Base-by-base conservation (phyloP, 176 grass and related monocot genomes). In the Triticum monococcum region DNA sequence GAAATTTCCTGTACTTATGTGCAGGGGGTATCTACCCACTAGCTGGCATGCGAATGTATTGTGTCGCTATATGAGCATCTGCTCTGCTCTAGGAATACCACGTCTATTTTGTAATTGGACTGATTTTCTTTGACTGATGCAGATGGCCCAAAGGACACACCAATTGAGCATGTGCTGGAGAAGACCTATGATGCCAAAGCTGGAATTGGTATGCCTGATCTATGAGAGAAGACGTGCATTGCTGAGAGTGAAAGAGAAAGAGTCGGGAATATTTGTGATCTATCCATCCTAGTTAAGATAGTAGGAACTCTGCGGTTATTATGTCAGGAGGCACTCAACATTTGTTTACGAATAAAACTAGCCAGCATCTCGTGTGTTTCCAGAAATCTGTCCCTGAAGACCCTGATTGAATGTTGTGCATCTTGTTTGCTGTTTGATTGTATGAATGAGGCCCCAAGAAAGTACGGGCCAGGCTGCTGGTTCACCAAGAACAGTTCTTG, bases 141-240 rank as follows among this genome's bases (percentile, higher is more conserved):
- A 98, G 96, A 79, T 88, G 91, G 93, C 7, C 81, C 82, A 18
- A 98, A 94, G 89, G 96, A 98, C 85, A 95, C 96, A 56, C 88
- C 93, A 54, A 91, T 95, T 82, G 91, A 95, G 16, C 86, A 88
- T 87, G 96, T 92, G 41, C 81, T 92, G 46, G 88, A 95, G 87
- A 98, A 92, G 67, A 94, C 93, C 3, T 95, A 98, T 5, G 96
- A 98, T 93, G 96, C 87, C 60, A 98, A 98, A 77, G 43, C 91
- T 86, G 93, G 96, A 78, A 92, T 98, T 61, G 96, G 96, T 28
- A 95, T 98, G 96, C 96, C 93, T 80, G 93, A 95, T 89, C 96
- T 98, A 50, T 98, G 50, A 93, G 75, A 60, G 50, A n/a, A 31
- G 32, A 20, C 12, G 7, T 18, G 12, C 25, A 23, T 9, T n/a